Conservation (phyloP, 441 rosid genomes). For the Euphorbia schlechtendalii region DNA sequence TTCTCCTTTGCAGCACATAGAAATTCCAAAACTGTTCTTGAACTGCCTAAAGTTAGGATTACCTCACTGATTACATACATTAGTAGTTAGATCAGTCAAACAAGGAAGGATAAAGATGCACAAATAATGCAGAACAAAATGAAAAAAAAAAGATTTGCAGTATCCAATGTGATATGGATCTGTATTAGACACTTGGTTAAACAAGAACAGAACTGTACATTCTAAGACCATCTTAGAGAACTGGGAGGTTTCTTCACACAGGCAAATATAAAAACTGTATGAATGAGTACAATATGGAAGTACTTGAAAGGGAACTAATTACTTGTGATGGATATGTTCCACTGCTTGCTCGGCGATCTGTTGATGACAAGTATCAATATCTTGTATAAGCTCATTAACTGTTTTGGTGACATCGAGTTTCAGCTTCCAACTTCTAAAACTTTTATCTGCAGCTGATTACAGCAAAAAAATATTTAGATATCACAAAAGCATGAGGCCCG, state of each 20-base stretch:
- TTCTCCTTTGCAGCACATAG: slow-evolving; percentile 97
- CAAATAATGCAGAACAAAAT: neutral
- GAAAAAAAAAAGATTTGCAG: neutral
- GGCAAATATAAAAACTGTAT: neutral
- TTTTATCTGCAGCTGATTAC: slow-evolving; percentile 82
- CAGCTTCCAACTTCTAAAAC: slow-evolving; percentile 73
- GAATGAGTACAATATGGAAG: neutral
- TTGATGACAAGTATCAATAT: slow-evolving; percentile 81
- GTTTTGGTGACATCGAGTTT: slow-evolving; percentile 97
- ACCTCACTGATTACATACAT: slow-evolving; percentile 69
- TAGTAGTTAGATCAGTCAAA: slow-evolving; percentile 14
- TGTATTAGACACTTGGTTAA: neutral
- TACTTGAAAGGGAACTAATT: slow-evolving; percentile 21
- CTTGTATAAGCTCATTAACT: slow-evolving; percentile 91
- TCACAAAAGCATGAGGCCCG: neutral
- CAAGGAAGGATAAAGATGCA: neutral
- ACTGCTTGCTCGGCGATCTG: slow-evolving; percentile 99
- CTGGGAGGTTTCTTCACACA: neutral
- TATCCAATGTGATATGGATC: neutral
- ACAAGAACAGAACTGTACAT: neutral
- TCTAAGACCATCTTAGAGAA: neutral
- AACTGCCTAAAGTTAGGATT: slow-evolving; percentile 92
- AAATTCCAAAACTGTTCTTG: slow-evolving; percentile 91
- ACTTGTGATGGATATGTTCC: slow-evolving; percentile 99
- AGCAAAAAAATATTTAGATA: slow-evolving; percentile 23